Conservation (phyloP, 2,329 filamentous ascomycete species). For the Trichothecium sympodiale region DNA sequence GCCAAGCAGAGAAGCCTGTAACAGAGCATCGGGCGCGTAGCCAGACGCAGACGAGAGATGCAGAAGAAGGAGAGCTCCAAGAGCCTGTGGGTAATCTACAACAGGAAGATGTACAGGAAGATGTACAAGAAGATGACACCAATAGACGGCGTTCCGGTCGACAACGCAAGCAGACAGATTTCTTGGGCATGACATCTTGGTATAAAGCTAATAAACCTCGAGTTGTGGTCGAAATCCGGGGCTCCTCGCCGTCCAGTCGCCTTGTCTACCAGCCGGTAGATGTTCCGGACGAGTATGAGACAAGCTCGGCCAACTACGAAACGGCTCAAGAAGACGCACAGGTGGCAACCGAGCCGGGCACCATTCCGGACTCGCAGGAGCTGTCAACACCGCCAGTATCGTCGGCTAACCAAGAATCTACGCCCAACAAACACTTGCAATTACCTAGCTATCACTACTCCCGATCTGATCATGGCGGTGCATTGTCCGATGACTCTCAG, state of each 20-base stretch:
- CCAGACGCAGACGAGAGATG: background rate
- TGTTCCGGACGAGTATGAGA: background rate
- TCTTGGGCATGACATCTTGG: constrained; percentile 18
- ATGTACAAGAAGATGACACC: background rate
- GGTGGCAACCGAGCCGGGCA: too few relatives aligned
- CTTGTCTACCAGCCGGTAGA: background rate
- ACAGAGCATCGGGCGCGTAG: constrained; percentile 5
- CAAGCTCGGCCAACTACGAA: background rate
- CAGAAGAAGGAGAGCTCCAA: constrained; percentile 2
- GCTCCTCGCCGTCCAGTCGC: too few relatives aligned
- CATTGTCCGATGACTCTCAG: too few relatives aligned
- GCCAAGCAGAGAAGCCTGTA: background rate
- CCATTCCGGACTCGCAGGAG: background rate
- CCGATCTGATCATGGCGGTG: too few relatives aligned
- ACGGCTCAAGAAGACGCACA: too few relatives aligned
- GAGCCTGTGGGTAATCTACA: constrained; percentile 5
- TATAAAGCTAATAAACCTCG: too few relatives aligned
- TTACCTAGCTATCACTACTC: too few relatives aligned
- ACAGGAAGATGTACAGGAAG: background rate
- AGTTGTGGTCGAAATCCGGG: too few relatives aligned
- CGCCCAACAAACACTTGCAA: too few relatives aligned
- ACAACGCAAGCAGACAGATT: constrained; percentile 16
- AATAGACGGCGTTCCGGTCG: constrained; percentile 14
- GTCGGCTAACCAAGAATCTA: too few relatives aligned
- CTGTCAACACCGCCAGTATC: too few relatives aligned